These are phyloP conservation scores for Sparassis latifolia DNA, from an alignment of 1,284 basidiomycete genomes.

Conservation along the genomic window DNA sequence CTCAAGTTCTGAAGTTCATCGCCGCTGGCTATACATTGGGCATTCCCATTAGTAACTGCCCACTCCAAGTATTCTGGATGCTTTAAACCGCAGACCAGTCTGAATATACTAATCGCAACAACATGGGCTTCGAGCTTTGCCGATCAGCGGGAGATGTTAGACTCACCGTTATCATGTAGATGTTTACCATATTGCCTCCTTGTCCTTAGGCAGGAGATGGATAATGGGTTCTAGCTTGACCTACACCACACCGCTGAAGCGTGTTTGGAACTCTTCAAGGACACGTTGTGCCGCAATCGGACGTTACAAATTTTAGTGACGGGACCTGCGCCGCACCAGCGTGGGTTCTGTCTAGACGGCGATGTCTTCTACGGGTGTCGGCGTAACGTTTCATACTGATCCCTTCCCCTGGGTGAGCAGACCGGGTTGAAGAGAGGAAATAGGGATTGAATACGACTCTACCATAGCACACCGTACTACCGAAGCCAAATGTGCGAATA, in stretches of 20 bases:
- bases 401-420: conserved; percentile 1
- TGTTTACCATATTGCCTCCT: too few species aligned
- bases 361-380: background rate
- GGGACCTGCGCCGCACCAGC: background rate
- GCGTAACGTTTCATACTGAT: background rate
- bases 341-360: background rate
- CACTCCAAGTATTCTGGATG: too few species aligned
- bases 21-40: too few species aligned
- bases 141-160: too few species aligned
- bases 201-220: background rate
- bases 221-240: background rate
- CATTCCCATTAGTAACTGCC: too few species aligned
- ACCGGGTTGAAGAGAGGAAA: background rate
- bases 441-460: background rate
- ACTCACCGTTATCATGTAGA: too few species aligned
- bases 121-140: too few species aligned
- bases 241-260: background rate
- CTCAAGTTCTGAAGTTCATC: too few species aligned
- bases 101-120: too few species aligned
- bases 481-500: conserved; percentile 21
- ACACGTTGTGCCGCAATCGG: background rate
- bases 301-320: background rate
- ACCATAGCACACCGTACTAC: conserved; percentile 18
- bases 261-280: background rate
- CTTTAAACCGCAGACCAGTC: too few species aligned